phyloP scores from a whole-genome alignment of 1,139 yeast genomes.

The Martiniozyma asiatica region DNA sequence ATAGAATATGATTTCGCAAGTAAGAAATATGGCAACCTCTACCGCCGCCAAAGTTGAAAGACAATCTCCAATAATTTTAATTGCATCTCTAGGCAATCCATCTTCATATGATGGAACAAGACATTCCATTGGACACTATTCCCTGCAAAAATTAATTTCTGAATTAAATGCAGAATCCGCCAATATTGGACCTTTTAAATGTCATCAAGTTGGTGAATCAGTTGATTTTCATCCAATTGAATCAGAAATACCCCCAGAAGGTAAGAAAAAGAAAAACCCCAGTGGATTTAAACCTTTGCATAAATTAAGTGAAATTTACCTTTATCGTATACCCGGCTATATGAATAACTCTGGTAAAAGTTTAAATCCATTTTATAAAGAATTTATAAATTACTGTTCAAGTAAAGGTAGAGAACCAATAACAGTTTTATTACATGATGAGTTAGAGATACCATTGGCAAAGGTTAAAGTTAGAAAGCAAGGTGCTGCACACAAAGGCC shows the following conservation, averaged over 20 bases:
- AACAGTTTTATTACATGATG: constrained; percentile 64
- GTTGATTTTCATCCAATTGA: not conserved
- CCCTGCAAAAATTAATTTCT: constrained; percentile 14
- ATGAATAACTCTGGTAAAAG: constrained; percentile 64
- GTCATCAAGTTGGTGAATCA: not conserved
- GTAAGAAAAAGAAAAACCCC: no score
- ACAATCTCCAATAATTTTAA: constrained; percentile 20
- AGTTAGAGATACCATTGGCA: constrained; percentile 54
- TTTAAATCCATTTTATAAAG: constrained; percentile 34
- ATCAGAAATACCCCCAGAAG: no score
- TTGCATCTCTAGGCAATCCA: constrained; percentile 74
- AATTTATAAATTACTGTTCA: constrained; percentile 20
- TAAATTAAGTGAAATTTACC: constrained; percentile 19
- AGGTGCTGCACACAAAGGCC: constrained; percentile 58
- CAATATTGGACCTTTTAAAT: constrained; percentile 3
- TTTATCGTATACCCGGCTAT: constrained; percentile 37
- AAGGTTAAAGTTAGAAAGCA: constrained; percentile 45
- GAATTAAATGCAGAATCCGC: constrained; percentile 2
- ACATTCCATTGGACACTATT: constrained; percentile 66
- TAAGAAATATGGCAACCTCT: no score
- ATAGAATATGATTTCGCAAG: no score
- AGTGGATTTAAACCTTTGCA: constrained; percentile 1
- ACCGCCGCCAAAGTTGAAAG: no score
- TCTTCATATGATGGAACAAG: constrained; percentile 47
- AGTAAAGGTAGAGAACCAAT: constrained; percentile 22